Conservation (phyloP, 208 protist species). For the Vickermania spadyakhi region DNA sequence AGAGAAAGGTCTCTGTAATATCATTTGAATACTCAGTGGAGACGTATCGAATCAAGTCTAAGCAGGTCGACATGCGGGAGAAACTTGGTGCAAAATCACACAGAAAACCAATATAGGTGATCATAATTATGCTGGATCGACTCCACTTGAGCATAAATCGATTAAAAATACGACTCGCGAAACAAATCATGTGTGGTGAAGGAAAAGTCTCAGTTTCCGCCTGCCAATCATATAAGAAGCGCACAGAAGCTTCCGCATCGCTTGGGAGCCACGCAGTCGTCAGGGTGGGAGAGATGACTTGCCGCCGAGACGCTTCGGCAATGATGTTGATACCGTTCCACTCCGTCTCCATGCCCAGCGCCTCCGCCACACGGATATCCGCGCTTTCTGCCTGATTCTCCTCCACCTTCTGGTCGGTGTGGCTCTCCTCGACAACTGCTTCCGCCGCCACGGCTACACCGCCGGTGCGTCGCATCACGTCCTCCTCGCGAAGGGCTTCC, state of each 20-base stretch:
- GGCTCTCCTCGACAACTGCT: background rate
- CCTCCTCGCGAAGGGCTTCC: constrained; percentile 7
- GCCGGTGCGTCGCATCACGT: constrained; percentile 2
- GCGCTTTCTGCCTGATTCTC: background rate
- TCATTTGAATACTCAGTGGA: background rate
- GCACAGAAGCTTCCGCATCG: constrained; percentile 9
- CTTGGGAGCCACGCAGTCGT: constrained; percentile 7
- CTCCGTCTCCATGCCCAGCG: constrained; percentile 4
- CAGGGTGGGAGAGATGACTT: constrained; percentile 12
- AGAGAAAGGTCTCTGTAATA: constrained; percentile 9
- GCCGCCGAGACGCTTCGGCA: constrained; percentile 6
- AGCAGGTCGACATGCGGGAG: constrained; percentile 8
- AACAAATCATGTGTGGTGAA: constrained; percentile 17
- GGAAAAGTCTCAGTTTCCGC: constrained; percentile 3
- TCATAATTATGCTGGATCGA: background rate
- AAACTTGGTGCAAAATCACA: constrained; percentile 16
- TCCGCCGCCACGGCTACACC: background rate
- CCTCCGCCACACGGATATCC: background rate
- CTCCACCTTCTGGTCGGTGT: background rate
- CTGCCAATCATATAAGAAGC: constrained; percentile 10
- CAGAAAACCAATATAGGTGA: constrained; percentile 13
- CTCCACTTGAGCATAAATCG: constrained; percentile 13
- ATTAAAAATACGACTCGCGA: constrained; percentile 18
- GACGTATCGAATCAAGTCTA: constrained; percentile 10
- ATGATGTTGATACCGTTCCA: background rate